These are phyloP conservation scores for Royoungia palumana DNA, from an alignment of 768 basidiomycete genomes.

Conservation along the genomic window DNA sequence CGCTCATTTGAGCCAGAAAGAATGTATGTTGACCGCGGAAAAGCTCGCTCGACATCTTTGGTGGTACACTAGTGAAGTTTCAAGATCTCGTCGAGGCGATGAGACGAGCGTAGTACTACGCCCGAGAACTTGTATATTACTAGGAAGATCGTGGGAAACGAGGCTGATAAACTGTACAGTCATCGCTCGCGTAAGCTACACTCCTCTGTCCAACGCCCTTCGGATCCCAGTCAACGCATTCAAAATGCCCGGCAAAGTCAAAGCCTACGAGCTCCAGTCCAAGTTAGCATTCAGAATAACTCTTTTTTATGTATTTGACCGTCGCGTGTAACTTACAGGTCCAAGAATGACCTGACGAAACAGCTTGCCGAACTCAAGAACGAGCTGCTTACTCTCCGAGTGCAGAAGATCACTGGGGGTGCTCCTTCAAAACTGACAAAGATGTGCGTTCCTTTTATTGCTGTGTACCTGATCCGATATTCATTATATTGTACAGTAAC, in stretches of 20 bases:
- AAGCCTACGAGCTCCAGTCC: slow-evolving; percentile 94
- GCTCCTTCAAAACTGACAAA: slow-evolving; percentile 94
- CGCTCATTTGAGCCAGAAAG: not conserved
- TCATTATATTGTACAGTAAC: slow-evolving; percentile 50
- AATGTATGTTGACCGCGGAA: not conserved
- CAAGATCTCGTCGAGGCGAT: slow-evolving; percentile 42
- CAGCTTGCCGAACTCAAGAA: slow-evolving; percentile 92
- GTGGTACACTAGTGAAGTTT: slow-evolving; percentile 61
- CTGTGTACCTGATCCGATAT: not conserved
- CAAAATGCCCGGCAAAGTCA: slow-evolving; percentile 88
- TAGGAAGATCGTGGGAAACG: slow-evolving; percentile 32
- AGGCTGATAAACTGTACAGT: slow-evolving; percentile 46
- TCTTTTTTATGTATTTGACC: slow-evolving; percentile 8
- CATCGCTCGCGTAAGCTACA: slow-evolving; percentile 30
- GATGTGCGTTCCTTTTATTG: slow-evolving; percentile 63
- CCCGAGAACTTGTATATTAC: not conserved
- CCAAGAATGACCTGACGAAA: slow-evolving; percentile 94
- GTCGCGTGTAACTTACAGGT: slow-evolving; percentile 45
- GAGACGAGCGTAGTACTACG: too few species aligned
- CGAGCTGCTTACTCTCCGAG: slow-evolving; percentile 90
- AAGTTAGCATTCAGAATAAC: slow-evolving; percentile 55
- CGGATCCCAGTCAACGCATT: slow-evolving; percentile 31
- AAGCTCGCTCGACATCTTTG: slow-evolving; percentile 69
- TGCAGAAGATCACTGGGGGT: slow-evolving; percentile 97
- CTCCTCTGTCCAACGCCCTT: slow-evolving; percentile 21